A percentile compares a stretch with the other conserved stretches of the same genome.
Evolutionary conservation across 441 rosid species (phyloP).

Genomic region (Syzygium syzygioides): DNA sequence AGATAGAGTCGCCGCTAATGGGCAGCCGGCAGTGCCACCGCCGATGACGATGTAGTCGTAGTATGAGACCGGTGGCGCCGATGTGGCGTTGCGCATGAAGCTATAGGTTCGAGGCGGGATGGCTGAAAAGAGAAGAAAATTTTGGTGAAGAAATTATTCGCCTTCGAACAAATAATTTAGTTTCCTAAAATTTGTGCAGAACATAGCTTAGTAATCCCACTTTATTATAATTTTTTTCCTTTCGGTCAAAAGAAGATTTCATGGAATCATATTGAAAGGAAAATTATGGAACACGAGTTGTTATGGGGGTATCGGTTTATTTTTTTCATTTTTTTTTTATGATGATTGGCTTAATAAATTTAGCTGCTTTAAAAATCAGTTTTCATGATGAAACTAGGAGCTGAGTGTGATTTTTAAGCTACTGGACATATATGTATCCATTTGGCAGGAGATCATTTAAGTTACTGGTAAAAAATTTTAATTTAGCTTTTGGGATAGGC

Average conservation of each 20-base stretch:
- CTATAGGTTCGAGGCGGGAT: constrained; percentile 23
- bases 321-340: too few species aligned
- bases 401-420: too few species aligned
- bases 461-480: too few species aligned
- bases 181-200: neutral
- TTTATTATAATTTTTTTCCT: too few species aligned
- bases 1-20: constrained; percentile 80
- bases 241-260: neutral
- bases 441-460: too few species aligned
- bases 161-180: neutral
- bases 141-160: neutral
- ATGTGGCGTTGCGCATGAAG: constrained; percentile 37
- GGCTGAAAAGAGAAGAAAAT: neutral
- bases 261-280: neutral
- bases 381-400: too few species aligned
- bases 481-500: too few species aligned
- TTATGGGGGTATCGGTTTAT: neutral
- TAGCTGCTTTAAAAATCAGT: neutral
- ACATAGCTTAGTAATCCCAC: too few species aligned
- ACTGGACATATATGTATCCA: too few species aligned
- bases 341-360: neutral
- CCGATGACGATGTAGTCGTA: constrained; percentile 81
- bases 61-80: constrained; percentile 36
- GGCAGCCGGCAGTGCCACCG: constrained; percentile 92
- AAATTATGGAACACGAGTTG: neutral